Evolutionary conservation across 345 rosid genomes (phyloP), one percentile per base, ranked within the genome.

Genomic region (Citrus cavaleriei): DNA sequence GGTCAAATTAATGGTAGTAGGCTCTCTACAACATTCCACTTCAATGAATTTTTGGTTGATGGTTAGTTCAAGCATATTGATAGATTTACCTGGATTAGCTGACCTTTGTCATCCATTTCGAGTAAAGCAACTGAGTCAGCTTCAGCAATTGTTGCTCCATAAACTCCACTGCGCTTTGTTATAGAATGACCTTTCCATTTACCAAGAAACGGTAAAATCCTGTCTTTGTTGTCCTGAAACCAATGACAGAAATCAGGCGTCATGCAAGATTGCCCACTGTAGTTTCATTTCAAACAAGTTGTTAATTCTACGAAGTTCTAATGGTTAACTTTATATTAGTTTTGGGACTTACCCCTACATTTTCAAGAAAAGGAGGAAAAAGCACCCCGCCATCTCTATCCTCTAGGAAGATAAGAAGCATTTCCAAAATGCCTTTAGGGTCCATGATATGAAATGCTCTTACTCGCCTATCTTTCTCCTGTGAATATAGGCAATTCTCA

Each of bases 361-460:
- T 65, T n/a, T 87, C 85, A 35, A 95, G 93, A 37, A 85, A 78
- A 73, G 97, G 92, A 83, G 85, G 93, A 77, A 46, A 28, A 75
- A 79, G 73, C 38, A 57, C 61, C 72, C 78, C 83, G 3, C 82
- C 79, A 7, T 85, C 91, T 88, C 91, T 89, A 78, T 90, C 93
- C 88, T 95, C 99, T 16, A 93, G 89, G 86, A 93, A 95, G 58
- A 95, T 76, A 42, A 95, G 84, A 83, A 95, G 85, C 96, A 92
- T 95, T 81, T 93, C 97, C 51, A 93, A 74, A 82, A 89, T 73
- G 68, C 99, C 98, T 81, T 86, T 85, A 22, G 97, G 96, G 80
- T 93, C 95, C 93, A 92, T 88, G 61, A 95, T 84, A 84, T 95
- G 99, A 82, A 93, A 93, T 35, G 95, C 98, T 86, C 98, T 88